phyloP scores from a whole-genome alignment of 306 rosid species.

The Ormosia emarginata region DNA sequence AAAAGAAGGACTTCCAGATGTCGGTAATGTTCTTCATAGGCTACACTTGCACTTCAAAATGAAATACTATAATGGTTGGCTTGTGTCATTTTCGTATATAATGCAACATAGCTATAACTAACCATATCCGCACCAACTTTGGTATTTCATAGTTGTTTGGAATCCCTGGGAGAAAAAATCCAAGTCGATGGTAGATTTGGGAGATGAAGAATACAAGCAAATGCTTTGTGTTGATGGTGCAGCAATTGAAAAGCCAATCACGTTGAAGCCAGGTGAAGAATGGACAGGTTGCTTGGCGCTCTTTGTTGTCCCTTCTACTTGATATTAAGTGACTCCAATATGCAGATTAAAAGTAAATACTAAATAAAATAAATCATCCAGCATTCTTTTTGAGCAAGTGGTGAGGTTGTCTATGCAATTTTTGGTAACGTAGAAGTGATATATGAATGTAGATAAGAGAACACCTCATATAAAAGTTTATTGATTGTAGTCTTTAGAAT shows the following conservation, averaged over 20 bases:
- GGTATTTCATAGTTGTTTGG: slow-evolving; percentile 69
- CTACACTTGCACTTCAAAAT: neutral
- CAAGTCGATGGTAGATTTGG: slow-evolving; percentile 59
- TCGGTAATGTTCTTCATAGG: slow-evolving; percentile 42
- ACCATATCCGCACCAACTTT: neutral
- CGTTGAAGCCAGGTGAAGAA: slow-evolving; percentile 60
- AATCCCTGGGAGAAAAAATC: slow-evolving; percentile 90
- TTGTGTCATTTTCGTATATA: neutral
- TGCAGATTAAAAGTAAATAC: neutral
- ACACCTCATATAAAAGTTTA: neutral
- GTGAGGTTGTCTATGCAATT: neutral
- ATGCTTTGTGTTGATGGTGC: slow-evolving; percentile 68
- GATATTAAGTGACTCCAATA: neutral
- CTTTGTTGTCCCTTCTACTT: slow-evolving; percentile 42
- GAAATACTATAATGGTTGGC: neutral
- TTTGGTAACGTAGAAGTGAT: neutral
- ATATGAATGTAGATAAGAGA: neutral
- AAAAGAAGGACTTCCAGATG: slow-evolving; percentile 86
- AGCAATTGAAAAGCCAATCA: slow-evolving; percentile 57
- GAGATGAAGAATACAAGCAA: slow-evolving; percentile 72
- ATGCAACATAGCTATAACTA: neutral
- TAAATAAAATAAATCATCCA: neutral
- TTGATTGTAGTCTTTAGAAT: neutral
- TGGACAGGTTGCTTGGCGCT: slow-evolving; percentile 64
- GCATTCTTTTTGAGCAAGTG: neutral